phyloP scores from a whole-genome alignment of 441 rosid species.

The Adansonia gregorii region DNA sequence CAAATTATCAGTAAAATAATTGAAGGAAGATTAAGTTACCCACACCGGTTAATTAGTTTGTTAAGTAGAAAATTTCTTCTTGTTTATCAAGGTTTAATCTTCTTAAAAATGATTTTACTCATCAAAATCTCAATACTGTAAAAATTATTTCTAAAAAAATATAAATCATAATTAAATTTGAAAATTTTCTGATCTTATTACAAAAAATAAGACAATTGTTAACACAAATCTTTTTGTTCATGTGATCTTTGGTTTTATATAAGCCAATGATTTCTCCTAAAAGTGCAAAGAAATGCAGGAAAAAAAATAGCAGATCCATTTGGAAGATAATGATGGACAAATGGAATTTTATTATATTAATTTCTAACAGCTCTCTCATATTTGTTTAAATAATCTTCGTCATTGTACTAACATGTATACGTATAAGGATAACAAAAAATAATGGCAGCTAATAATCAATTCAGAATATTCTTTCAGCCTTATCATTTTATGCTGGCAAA shows the following conservation, averaged over 20 bases:
- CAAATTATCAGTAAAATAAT: background rate
- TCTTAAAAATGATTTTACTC: too few species aligned
- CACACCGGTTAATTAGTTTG: too few species aligned
- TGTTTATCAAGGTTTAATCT: too few species aligned
- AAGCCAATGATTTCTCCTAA: conserved; percentile 25
- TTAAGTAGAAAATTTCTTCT: too few species aligned
- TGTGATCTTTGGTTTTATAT: background rate
- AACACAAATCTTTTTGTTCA: background rate
- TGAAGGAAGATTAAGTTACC: too few species aligned
- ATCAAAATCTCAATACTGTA: too few species aligned
- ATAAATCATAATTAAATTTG: too few species aligned
- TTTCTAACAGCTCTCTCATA: background rate
- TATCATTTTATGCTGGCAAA: conserved; percentile 18
- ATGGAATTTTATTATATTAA: conserved; percentile 7
- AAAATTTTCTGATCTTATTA: too few species aligned
- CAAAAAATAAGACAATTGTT: too few species aligned
- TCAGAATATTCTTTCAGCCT: conserved; percentile 4
- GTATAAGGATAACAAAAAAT: background rate
- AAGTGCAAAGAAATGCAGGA: background rate
- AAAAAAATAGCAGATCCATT: background rate
- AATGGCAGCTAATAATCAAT: background rate
- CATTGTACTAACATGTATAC: background rate
- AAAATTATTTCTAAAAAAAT: too few species aligned
- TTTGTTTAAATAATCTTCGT: background rate
- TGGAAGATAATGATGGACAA: background rate